Evolutionary conservation across 441 rosid species (phyloP).

Genomic region (Melastoma candidum): DNA sequence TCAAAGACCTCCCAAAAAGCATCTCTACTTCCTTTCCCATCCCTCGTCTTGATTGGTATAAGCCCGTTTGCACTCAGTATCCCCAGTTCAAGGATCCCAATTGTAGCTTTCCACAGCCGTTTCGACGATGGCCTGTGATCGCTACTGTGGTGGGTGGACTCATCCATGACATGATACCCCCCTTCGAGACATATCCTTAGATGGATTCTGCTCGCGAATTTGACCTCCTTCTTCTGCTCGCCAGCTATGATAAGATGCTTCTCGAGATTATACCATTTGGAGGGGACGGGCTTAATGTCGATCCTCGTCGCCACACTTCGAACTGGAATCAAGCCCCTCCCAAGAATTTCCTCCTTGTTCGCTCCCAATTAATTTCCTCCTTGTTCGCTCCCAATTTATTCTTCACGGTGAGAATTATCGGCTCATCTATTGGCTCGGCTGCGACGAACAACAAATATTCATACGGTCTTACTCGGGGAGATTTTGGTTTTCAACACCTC

Average conservation of each 20-base stretch:
- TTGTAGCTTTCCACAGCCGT: conserved; percentile 72
- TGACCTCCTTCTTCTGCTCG: conserved; percentile 44
- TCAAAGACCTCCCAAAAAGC: conserved; percentile 97
- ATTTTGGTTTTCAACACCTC: conserved; percentile 44
- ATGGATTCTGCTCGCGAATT: conserved; percentile 38
- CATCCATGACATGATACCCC: conserved; percentile 90
- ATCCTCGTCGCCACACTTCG: conserved; percentile 45
- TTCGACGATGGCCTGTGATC: conserved; percentile 78
- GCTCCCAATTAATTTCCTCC: too few species aligned
- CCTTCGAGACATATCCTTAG: conserved; percentile 56
- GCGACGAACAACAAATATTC: conserved; percentile 68
- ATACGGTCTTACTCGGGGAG: conserved; percentile 46
- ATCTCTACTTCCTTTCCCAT: conserved; percentile 73
- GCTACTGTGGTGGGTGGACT: conserved; percentile 84
- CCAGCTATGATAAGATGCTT: conserved; percentile 43
- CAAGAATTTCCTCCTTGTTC: conserved; percentile 32
- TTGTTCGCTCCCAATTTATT: conserved; percentile 45
- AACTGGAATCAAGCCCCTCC: conserved; percentile 39
- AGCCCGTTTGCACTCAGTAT: conserved; percentile 72
- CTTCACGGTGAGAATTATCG: conserved; percentile 42
- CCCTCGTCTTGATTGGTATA: conserved; percentile 68
- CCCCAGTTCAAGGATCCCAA: conserved; percentile 77
- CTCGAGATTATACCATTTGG: conserved; percentile 58
- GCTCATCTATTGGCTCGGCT: conserved; percentile 67
- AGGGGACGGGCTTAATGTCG: conserved; percentile 52